phyloP scores from a whole-genome alignment of 2,329 filamentous ascomycete genomes.

The Phaeosphaeriaceae sp. region DNA sequence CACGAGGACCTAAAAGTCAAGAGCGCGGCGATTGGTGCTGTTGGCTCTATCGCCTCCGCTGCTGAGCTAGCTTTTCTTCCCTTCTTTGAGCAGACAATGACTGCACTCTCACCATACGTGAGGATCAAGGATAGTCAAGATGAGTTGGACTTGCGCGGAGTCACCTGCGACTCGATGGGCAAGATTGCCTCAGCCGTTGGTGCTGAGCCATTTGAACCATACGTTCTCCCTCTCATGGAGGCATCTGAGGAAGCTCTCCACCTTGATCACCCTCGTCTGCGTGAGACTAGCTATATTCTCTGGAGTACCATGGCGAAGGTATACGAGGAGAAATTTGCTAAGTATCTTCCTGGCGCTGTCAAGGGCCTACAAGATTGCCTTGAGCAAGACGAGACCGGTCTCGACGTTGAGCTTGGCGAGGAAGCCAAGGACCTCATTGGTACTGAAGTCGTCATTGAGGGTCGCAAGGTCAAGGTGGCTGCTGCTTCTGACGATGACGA shows the following conservation, averaged over 20 bases:
- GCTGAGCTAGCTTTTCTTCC: slow-evolving; percentile 83
- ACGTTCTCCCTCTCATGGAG: slow-evolving; percentile 87
- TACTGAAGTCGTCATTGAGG: slow-evolving; percentile 76
- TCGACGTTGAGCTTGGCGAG: slow-evolving; percentile 77
- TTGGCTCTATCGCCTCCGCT: slow-evolving; percentile 88
- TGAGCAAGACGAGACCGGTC: slow-evolving; percentile 84
- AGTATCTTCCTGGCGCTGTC: slow-evolving; percentile 79
- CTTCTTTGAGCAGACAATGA: slow-evolving; percentile 93
- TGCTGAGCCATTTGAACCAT: slow-evolving; percentile 83
- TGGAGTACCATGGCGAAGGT: slow-evolving; percentile 96
- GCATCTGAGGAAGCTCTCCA: slow-evolving; percentile 89
- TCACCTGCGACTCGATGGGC: slow-evolving; percentile 90
- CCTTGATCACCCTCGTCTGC: slow-evolving; percentile 86
- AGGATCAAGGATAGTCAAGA: slow-evolving; percentile 87
- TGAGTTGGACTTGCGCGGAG: slow-evolving; percentile 86
- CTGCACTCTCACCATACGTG: slow-evolving; percentile 82
- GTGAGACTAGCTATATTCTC: slow-evolving; percentile 96
- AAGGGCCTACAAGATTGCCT: slow-evolving; percentile 83
- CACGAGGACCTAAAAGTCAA: slow-evolving; percentile 90
- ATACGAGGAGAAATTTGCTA: slow-evolving; percentile 82
- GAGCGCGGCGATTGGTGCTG: slow-evolving; percentile 83
- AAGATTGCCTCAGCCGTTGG: slow-evolving; percentile 92
- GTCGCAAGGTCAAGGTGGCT: slow-evolving; percentile 84
- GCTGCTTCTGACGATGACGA: slow-evolving; percentile 57
- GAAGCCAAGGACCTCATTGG: slow-evolving; percentile 76